Evolutionary conservation across 2,329 filamentous ascomycete species (phyloP).

Genomic region (Amylocarpus encephaloides): DNA sequence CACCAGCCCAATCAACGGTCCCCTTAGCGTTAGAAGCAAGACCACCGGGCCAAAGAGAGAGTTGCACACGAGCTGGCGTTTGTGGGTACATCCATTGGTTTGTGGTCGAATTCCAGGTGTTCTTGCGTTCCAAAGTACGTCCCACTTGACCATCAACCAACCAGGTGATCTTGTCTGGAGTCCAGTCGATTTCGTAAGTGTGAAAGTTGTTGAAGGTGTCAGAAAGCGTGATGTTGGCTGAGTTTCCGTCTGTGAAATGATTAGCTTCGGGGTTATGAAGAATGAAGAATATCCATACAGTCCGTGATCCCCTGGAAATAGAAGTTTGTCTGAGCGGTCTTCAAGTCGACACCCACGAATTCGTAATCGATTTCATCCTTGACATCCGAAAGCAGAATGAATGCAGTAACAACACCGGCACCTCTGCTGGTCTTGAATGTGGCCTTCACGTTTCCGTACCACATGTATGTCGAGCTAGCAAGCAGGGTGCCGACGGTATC

Average conservation of each 20-base stretch:
- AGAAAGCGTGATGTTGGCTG: slow-evolving; percentile 59
- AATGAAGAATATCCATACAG: slow-evolving; percentile 54
- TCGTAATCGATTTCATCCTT: slow-evolving; percentile 99
- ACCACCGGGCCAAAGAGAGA: slow-evolving; percentile 95
- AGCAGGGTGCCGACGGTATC: slow-evolving; percentile 82
- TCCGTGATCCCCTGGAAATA: slow-evolving; percentile 92
- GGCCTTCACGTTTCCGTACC: slow-evolving; percentile 92
- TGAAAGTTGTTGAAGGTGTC: slow-evolving; percentile 76
- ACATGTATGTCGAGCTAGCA: slow-evolving; percentile 80
- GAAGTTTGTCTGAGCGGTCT: slow-evolving; percentile 84
- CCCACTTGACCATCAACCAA: slow-evolving; percentile 72
- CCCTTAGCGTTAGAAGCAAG: slow-evolving; percentile 70
- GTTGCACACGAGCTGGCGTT: slow-evolving; percentile 81
- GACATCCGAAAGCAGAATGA: slow-evolving; percentile 90
- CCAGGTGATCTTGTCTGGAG: slow-evolving; percentile 80
- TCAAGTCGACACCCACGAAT: slow-evolving; percentile 76
- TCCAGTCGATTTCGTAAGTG: slow-evolving; percentile 91
- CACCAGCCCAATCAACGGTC: slow-evolving; percentile 88
- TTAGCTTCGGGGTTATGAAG: slow-evolving; percentile 13
- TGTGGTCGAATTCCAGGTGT: slow-evolving; percentile 80
- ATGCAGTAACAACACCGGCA: slow-evolving; percentile 88
- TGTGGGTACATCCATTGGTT: slow-evolving; percentile 86
- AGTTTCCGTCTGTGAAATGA: slow-evolving; percentile 60
- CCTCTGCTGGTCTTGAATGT: slow-evolving; percentile 79
- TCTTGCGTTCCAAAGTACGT: slow-evolving; percentile 65